Evolutionary conservation across 208 protist species (phyloP).

Genomic region (Borovskyia barvae): DNA sequence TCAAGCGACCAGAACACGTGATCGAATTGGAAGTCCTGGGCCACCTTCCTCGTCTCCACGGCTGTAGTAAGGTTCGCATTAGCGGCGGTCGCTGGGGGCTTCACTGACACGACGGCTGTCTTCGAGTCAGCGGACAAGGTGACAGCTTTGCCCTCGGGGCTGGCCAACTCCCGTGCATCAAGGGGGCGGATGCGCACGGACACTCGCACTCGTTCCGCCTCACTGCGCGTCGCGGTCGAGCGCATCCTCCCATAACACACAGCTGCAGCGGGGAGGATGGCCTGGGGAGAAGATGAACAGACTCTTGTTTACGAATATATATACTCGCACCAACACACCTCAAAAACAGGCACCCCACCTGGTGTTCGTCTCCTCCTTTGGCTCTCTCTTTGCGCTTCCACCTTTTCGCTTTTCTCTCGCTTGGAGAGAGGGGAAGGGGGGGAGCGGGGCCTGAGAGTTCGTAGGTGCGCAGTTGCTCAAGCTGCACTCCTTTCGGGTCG

Average conservation of each 20-base stretch:
- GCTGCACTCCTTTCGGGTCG: no score
- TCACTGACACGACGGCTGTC: constrained; percentile 22
- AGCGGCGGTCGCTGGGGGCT: background rate
- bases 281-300: no score
- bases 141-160: constrained; percentile 5
- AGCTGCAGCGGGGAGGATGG: no score
- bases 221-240: background rate
- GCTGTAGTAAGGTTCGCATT: no score
- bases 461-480: no score
- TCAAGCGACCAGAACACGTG: constrained; percentile 63
- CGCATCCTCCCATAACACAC: no score
- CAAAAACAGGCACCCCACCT: no score
- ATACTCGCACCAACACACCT: no score
- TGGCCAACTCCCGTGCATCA: constrained; percentile 36
- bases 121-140: constrained; percentile 9
- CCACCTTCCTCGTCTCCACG: background rate
- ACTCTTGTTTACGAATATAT: no score
- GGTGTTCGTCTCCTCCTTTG: no score
- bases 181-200: constrained; percentile 66
- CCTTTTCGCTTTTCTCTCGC: background rate
- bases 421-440: no score
- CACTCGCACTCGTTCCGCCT: constrained; percentile 41
- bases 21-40: constrained; percentile 62
- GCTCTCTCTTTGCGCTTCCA: background rate
- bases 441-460: no score